Evolutionary conservation across 371 early-diverging fungal genomes (phyloP).

Genomic region (Mortierella sp.): DNA sequence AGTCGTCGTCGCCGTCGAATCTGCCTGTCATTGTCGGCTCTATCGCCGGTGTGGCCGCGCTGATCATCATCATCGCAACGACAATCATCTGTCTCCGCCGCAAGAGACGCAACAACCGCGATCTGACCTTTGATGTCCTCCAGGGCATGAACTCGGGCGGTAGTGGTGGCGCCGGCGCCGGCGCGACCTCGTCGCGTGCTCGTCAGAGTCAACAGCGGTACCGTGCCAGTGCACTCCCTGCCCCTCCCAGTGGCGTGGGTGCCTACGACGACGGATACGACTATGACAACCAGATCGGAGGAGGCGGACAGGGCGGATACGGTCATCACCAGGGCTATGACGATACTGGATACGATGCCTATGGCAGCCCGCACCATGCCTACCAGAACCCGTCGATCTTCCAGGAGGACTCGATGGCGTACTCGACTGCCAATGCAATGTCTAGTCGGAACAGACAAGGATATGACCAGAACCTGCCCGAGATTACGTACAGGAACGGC

Average conservation of each 20-base stretch:
- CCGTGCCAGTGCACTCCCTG: background rate
- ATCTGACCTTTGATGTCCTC: slow-evolving; percentile 44
- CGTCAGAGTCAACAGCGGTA: slow-evolving; percentile 20
- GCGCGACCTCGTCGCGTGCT: slow-evolving; percentile 7
- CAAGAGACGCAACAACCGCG: slow-evolving; percentile 26
- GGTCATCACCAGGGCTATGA: slow-evolving; percentile 16
- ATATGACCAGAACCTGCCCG: slow-evolving; percentile 48
- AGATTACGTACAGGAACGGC: slow-evolving; percentile 54
- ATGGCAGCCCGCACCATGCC: slow-evolving; percentile 28
- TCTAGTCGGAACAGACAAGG: slow-evolving; percentile 26
- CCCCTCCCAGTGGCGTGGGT: background rate
- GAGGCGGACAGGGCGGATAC: slow-evolving; percentile 1
- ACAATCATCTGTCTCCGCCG: slow-evolving; percentile 50
- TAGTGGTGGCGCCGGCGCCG: slow-evolving; percentile 10
- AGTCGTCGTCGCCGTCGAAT: slow-evolving; percentile 21
- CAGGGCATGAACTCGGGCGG: slow-evolving; percentile 32
- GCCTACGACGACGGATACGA: slow-evolving; percentile 39
- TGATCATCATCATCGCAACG: slow-evolving; percentile 38
- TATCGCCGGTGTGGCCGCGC: slow-evolving; percentile 30
- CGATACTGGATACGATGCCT: slow-evolving; percentile 42
- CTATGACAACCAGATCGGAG: slow-evolving; percentile 11
- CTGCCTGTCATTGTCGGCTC: slow-evolving; percentile 51
- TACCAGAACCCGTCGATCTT: slow-evolving; percentile 57
- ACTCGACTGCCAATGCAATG: slow-evolving; percentile 11
- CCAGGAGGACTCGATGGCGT: slow-evolving; percentile 52